Percentiles rank a stretch among this genome's conserved stretches.
Conservation (phyloP, 2,329 filamentous ascomycete species). For the Trichoderma pleuroti region DNA sequence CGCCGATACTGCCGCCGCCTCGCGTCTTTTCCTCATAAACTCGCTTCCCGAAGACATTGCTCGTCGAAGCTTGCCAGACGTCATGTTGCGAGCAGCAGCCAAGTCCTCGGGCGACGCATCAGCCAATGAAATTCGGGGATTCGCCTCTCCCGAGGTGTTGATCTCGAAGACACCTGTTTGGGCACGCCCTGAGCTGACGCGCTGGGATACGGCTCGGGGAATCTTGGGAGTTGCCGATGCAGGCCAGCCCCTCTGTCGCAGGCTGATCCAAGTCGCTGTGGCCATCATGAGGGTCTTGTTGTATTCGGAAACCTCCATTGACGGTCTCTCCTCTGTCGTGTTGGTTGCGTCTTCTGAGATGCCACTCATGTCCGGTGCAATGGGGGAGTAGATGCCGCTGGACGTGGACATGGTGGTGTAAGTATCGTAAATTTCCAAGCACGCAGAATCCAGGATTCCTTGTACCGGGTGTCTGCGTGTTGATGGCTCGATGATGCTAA, state of each 20-base stretch:
- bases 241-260: conserved; percentile 37
- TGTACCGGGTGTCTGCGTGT: conserved; percentile 71
- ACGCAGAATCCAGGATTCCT: conserved; percentile 60
- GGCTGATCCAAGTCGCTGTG: conserved; percentile 38
- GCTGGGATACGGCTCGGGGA: conserved; percentile 26
- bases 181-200: conserved; percentile 17
- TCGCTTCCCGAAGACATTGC: conserved; percentile 27
- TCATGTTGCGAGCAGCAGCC: neutral
- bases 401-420: conserved; percentile 58
- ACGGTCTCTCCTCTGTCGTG: conserved; percentile 30
- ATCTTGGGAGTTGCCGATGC: conserved; percentile 30
- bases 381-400: conserved; percentile 44
- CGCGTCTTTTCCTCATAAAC: conserved; percentile 26
- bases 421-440: conserved; percentile 65
- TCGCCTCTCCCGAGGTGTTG: neutral
- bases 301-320: conserved; percentile 31
- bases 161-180: conserved; percentile 21
- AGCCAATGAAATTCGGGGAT: neutral
- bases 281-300: conserved; percentile 38
- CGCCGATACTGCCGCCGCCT: neutral
- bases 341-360: conserved; percentile 22
- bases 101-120: neutral
- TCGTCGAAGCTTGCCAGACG: conserved; percentile 20
- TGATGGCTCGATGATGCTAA: conserved; percentile 70
- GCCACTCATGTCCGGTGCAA: conserved; percentile 26